Evolutionary conservation across 2,329 filamentous ascomycete genomes (phyloP).

Genomic region (Pestalotiopsis sp.): DNA sequence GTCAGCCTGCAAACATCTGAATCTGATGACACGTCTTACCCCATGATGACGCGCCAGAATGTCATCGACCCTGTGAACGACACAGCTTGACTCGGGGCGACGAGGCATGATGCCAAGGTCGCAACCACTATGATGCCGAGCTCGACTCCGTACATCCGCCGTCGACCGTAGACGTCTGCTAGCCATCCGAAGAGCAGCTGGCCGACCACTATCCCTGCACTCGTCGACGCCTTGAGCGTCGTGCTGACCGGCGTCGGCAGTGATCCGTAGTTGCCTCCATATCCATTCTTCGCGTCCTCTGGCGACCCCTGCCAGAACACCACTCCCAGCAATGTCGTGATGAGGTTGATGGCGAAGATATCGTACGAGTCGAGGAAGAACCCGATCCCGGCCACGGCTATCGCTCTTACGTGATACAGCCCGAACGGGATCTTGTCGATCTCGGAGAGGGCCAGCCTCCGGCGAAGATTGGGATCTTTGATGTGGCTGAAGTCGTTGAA

Average conservation of each 20-base stretch:
- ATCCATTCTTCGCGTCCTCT: slow-evolving; percentile 42
- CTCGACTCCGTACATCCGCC: slow-evolving; percentile 82
- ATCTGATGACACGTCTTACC: slow-evolving; percentile 28
- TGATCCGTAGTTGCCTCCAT: slow-evolving; percentile 52
- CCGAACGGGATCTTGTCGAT: slow-evolving; percentile 80
- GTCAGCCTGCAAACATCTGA: slow-evolving; percentile 12
- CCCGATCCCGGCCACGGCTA: slow-evolving; percentile 77
- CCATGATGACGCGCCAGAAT: slow-evolving; percentile 78
- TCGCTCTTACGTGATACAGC: slow-evolving; percentile 74
- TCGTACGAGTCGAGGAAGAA: slow-evolving; percentile 85
- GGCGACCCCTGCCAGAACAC: slow-evolving; percentile 68
- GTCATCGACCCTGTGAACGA: slow-evolving; percentile 51
- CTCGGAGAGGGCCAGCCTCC: slow-evolving; percentile 75
- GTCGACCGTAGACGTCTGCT: slow-evolving; percentile 75
- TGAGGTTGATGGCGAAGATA: slow-evolving; percentile 79
- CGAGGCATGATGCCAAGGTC: slow-evolving; percentile 68
- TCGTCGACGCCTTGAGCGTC: slow-evolving; percentile 80
- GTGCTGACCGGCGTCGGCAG: slow-evolving; percentile 70
- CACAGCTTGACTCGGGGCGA: slow-evolving; percentile 59
- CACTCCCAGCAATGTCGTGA: slow-evolving; percentile 72
- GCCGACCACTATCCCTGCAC: slow-evolving; percentile 76
- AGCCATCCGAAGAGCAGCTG: slow-evolving; percentile 78
- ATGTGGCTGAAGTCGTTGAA: slow-evolving; percentile 70
- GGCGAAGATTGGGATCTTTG: slow-evolving; percentile 73
- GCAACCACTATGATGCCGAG: slow-evolving; percentile 72